A percentile compares a stretch with the other conserved stretches of the same genome.
Conservation (phyloP, 345 rosid genomes). For the Dipteronia sinensis region DNA sequence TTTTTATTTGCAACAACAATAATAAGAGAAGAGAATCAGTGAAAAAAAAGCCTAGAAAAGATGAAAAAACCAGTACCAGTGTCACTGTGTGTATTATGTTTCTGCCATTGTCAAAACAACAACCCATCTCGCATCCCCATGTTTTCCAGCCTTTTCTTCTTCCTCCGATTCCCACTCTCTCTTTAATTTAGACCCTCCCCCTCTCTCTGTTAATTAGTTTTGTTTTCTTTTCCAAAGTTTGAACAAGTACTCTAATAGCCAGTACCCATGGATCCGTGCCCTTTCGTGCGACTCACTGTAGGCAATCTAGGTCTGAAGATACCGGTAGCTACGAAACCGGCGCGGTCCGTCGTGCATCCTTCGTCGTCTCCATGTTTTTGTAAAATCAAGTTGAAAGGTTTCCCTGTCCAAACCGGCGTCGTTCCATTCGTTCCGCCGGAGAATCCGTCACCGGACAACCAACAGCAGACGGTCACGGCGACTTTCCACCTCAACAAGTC, state of each 20-base stretch:
- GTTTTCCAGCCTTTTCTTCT: not conserved
- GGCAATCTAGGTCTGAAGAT: constrained; percentile 69
- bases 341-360: constrained; percentile 78
- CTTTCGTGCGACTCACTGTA: constrained; percentile 78
- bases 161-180: not conserved
- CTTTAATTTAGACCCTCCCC: constrained; percentile 23
- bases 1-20: constrained; percentile 2
- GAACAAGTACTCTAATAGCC: not conserved
- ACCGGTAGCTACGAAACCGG: constrained; percentile 66
- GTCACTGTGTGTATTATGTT: not conserved
- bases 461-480: constrained; percentile 48
- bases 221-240: not conserved
- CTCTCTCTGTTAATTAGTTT: constrained; percentile 4
- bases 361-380: constrained; percentile 84
- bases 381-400: constrained; percentile 68
- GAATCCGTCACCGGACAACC: constrained; percentile 39
- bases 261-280: constrained; percentile 86
- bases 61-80: not conserved
- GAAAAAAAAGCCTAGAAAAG: not conserved
- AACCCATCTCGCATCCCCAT: constrained; percentile 7
- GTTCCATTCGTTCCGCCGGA: constrained; percentile 68
- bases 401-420: constrained; percentile 60
- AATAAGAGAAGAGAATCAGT: not conserved
- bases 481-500: constrained; percentile 74
- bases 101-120: not conserved